These are phyloP conservation scores for Rhodamnia argentea DNA, from an alignment of 345 rosid genomes.

Conservation along the genomic window DNA sequence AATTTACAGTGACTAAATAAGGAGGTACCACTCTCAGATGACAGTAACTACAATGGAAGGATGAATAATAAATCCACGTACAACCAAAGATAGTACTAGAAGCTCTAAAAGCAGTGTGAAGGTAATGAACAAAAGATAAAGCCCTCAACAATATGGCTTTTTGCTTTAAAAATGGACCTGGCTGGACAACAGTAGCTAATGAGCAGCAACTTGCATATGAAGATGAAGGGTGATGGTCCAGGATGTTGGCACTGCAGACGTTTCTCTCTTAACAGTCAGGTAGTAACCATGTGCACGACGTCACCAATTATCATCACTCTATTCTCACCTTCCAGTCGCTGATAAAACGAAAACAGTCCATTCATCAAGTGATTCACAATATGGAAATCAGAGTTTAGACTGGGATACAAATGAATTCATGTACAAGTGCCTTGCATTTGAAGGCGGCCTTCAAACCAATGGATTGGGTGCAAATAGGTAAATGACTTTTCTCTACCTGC, in stretches of 20 bases:
- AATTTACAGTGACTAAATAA: neutral
- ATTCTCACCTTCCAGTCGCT: slow-evolving; percentile 92
- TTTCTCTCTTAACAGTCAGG: neutral
- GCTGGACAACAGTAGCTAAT: neutral
- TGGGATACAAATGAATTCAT: neutral
- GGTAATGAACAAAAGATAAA: neutral
- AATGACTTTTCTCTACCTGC: slow-evolving; percentile 35
- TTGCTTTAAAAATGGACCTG: neutral
- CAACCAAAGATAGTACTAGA: neutral
- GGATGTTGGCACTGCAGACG: neutral
- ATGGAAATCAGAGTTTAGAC: neutral
- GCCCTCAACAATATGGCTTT: neutral
- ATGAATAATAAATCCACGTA: neutral
- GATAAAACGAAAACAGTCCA: neutral
- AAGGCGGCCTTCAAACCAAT: neutral
- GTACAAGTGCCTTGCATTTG: neutral
- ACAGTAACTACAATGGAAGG: neutral
- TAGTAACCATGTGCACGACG: slow-evolving; percentile 41
- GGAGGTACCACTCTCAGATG: neutral
- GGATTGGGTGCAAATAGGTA: neutral
- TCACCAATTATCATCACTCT: slow-evolving; percentile 82
- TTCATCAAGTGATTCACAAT: neutral
- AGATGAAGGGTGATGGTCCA: neutral
- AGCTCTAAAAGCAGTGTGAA: neutral
- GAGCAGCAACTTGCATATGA: neutral